These are phyloP conservation scores for Aureobasidium sp. DNA, from an alignment of 2,329 filamentous ascomycete genomes.

Conservation along the genomic window DNA sequence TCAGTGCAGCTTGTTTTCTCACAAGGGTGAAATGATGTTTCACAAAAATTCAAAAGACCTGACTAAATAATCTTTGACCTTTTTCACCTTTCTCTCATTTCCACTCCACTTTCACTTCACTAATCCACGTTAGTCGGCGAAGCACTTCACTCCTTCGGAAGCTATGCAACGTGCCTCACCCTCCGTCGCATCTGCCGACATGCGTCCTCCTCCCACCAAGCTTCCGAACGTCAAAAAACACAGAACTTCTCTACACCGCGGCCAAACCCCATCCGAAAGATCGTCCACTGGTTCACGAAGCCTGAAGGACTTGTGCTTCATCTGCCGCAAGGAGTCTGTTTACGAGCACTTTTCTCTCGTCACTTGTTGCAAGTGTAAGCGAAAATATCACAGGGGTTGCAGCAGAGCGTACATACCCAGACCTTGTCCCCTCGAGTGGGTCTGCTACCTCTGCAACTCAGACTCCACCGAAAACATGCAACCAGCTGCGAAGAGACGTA, in stretches of 20 bases:
- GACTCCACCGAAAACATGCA: neutral
- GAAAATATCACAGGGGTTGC: constrained; percentile 29
- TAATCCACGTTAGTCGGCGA: neutral
- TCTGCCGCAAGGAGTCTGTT: constrained; percentile 22
- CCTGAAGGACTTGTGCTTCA: constrained; percentile 19
- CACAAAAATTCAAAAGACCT: constrained; percentile 67
- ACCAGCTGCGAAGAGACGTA: neutral
- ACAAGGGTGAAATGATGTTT: constrained; percentile 34
- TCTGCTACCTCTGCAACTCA: neutral
- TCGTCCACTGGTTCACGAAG: constrained; percentile 14
- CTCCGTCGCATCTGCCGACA: neutral
- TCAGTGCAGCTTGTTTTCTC: constrained; percentile 17
- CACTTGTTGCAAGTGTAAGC: constrained; percentile 25
- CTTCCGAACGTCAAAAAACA: neutral
- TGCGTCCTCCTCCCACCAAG: neutral
- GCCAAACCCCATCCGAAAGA: constrained; percentile 16
- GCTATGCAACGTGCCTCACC: neutral
- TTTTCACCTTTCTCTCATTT: neutral
- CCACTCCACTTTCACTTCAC: neutral
- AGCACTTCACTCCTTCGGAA: neutral
- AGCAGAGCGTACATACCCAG: constrained; percentile 17
- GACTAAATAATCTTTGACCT: constrained; percentile 34
- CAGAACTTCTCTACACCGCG: constrained; percentile 15
- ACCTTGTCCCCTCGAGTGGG: neutral
- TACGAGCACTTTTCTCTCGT: constrained; percentile 23